Conservation (phyloP, 305 asterid species). For the Petunia hybrid region DNA sequence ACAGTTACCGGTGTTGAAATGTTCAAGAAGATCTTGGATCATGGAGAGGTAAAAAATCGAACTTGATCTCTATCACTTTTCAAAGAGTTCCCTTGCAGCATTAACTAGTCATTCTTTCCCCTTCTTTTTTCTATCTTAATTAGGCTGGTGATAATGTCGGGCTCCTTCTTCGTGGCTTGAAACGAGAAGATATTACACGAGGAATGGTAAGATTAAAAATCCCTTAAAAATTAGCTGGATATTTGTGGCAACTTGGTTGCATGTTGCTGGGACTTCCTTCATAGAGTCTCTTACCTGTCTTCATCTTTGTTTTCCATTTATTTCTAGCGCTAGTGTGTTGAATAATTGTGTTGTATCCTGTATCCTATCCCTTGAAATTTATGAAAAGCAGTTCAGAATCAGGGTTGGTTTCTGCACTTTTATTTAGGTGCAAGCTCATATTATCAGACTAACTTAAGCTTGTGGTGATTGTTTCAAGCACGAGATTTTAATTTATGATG, state of each 20-base stretch:
- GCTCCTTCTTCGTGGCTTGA: slow-evolving; percentile 93
- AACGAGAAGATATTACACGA: slow-evolving; percentile 83
- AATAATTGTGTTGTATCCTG: not conserved
- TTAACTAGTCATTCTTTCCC: not conserved
- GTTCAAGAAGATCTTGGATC: slow-evolving; percentile 96
- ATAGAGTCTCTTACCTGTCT: not conserved
- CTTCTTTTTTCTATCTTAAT: not conserved
- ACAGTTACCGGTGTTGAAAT: slow-evolving; percentile 97
- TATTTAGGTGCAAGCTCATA: not conserved
- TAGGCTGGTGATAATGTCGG: slow-evolving; percentile 99
- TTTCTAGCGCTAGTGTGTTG: not conserved
- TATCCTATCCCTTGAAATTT: not conserved
- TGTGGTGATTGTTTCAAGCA: slow-evolving; percentile 2
- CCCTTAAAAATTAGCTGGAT: not conserved
- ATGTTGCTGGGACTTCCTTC: not conserved
- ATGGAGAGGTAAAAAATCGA: slow-evolving; percentile 71
- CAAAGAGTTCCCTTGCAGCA: not conserved
- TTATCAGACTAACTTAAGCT: not conserved
- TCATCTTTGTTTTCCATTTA: not conserved
- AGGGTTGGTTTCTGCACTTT: not conserved
- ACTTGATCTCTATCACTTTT: slow-evolving; percentile 11
- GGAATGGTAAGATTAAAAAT: slow-evolving; percentile 71
- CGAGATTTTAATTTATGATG: not conserved
- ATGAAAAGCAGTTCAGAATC: slow-evolving; percentile 7
- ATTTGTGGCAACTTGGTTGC: not conserved